These are phyloP conservation scores for Wickerhamiella sergipiensis DNA, from an alignment of 805 yeast genomes.

Conservation along the genomic window DNA sequence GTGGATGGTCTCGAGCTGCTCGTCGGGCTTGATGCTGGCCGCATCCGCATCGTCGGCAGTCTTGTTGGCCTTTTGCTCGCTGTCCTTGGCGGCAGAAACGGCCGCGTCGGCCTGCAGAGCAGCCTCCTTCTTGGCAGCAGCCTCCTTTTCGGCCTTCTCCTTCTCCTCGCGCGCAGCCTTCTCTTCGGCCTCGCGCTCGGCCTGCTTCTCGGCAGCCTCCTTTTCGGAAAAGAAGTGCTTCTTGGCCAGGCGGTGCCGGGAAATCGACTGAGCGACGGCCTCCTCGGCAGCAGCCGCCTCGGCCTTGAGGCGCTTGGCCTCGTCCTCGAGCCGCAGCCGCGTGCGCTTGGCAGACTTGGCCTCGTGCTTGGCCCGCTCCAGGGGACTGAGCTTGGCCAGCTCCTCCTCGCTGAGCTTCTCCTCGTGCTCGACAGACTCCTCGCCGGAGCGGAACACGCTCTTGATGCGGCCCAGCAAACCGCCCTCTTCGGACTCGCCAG, in stretches of 20 bases:
- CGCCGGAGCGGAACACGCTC: background rate
- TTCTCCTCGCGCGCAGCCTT: conserved; percentile 6
- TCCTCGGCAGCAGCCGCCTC: conserved; percentile 14
- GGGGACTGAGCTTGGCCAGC: conserved; percentile 2
- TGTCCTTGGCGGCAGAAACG: conserved; percentile 9
- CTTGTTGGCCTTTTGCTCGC: conserved; percentile 16
- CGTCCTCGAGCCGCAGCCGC: conserved; percentile 11
- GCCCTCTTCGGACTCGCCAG: background rate
- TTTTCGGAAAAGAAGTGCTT: conserved; percentile 15
- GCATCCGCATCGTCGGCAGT: conserved; percentile 22
- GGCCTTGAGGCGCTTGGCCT: conserved; percentile 11
- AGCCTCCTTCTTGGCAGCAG: conserved; percentile 7
- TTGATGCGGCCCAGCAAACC: background rate
- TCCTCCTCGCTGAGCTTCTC: background rate
- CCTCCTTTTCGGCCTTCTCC: conserved; percentile 11
- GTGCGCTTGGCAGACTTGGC: conserved; percentile 15
- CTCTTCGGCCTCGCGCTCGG: conserved; percentile 27
- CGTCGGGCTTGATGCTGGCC: conserved; percentile 14
- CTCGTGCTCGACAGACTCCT: background rate
- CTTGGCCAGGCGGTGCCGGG: conserved; percentile 17
- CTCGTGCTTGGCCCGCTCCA: conserved; percentile 13
- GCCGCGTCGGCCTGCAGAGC: conserved; percentile 9
- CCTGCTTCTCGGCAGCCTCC: conserved; percentile 19
- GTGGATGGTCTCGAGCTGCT: conserved; percentile 4
- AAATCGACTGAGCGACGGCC: conserved; percentile 15